Conservation (phyloP, 2,329 filamentous ascomycete genomes). For the Chaetothyriales sp. region DNA sequence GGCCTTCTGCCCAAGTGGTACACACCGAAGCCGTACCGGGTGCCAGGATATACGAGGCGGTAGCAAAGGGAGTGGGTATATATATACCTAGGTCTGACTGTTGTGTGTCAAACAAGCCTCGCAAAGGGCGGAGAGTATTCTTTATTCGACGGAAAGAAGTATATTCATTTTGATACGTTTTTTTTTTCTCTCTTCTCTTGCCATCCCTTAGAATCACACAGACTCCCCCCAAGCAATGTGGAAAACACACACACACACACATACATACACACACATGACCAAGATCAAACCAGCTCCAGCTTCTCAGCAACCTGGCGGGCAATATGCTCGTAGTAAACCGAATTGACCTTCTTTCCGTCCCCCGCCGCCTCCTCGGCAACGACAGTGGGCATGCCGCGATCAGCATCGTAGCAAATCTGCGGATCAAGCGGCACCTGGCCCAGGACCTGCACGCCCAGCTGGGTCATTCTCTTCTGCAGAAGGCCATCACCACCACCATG, state of each 20-base stretch:
- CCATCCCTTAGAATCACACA: no score
- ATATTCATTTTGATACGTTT: no score
- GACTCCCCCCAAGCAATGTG: no score
- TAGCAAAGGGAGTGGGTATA: not conserved
- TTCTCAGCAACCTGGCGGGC: slow-evolving; percentile 39
- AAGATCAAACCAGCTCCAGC: slow-evolving; percentile 29
- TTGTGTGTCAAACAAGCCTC: no score
- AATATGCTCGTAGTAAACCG: slow-evolving; percentile 56
- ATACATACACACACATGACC: not conserved
- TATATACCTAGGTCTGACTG: no score
- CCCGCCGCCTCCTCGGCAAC: slow-evolving; percentile 60
- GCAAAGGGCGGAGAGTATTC: not conserved
- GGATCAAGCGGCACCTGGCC: slow-evolving; percentile 82
- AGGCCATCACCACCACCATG: slow-evolving; percentile 32
- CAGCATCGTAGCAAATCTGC: slow-evolving; percentile 72
- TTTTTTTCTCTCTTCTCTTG: no score
- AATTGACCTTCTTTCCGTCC: slow-evolving; percentile 47
- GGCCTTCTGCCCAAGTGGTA: slow-evolving; percentile 13
- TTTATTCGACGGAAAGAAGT: no score
- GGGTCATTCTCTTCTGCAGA: slow-evolving; percentile 52
- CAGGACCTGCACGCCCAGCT: slow-evolving; percentile 62
- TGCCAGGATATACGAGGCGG: slow-evolving; percentile 19
- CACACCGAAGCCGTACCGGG: slow-evolving; percentile 23
- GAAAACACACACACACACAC: no score
- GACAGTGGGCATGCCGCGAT: slow-evolving; percentile 75